Evolutionary conservation across 2,329 filamentous ascomycete genomes (phyloP).

Genomic region (Cadophora sp.): DNA sequence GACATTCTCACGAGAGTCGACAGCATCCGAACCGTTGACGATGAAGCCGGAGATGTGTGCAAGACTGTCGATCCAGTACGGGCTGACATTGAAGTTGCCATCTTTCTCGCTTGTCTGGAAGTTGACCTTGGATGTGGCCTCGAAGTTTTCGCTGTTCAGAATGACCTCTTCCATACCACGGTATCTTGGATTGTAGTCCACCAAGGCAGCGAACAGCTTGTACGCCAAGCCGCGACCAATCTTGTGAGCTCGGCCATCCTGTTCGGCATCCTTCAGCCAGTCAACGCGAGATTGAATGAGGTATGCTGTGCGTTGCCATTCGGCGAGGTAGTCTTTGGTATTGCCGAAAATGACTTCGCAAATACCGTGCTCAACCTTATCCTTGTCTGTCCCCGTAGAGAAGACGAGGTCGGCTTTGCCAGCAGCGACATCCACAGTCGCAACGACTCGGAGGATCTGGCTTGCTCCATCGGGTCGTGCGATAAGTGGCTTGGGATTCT

Average conservation of each 20-base stretch:
- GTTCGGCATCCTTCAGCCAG: conserved; percentile 63
- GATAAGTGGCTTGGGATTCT: conserved; percentile 75
- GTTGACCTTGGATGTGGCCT: conserved; percentile 48
- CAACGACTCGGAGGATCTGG: conserved; percentile 67
- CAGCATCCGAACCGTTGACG: conserved; percentile 62
- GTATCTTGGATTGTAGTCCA: conserved; percentile 62
- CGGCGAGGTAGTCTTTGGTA: conserved; percentile 63
- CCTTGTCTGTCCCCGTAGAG: conserved; percentile 64
- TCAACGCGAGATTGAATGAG: conserved; percentile 70
- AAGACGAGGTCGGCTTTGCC: conserved; percentile 63
- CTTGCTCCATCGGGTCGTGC: conserved; percentile 50
- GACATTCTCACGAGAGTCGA: conserved; percentile 60
- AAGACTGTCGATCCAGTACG: conserved; percentile 65
- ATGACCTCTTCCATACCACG: conserved; percentile 65
- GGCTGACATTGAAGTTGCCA: conserved; percentile 60
- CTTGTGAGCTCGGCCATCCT: conserved; percentile 72
- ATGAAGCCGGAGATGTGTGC: conserved; percentile 67
- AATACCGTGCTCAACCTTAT: conserved; percentile 65
- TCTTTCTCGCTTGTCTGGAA: conserved; percentile 53
- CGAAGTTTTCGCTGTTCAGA: conserved; percentile 47
- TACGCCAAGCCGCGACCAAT: conserved; percentile 78
- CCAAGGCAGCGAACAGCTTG: conserved; percentile 68
- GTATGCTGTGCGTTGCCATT: conserved; percentile 73
- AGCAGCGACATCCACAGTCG: conserved; percentile 62
- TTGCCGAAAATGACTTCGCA: conserved; percentile 68